Evolutionary conservation across 768 basidiomycete genomes (phyloP), one percentile per base, ranked within the genome.

Genomic region (Lactarius akahatsu): DNA sequence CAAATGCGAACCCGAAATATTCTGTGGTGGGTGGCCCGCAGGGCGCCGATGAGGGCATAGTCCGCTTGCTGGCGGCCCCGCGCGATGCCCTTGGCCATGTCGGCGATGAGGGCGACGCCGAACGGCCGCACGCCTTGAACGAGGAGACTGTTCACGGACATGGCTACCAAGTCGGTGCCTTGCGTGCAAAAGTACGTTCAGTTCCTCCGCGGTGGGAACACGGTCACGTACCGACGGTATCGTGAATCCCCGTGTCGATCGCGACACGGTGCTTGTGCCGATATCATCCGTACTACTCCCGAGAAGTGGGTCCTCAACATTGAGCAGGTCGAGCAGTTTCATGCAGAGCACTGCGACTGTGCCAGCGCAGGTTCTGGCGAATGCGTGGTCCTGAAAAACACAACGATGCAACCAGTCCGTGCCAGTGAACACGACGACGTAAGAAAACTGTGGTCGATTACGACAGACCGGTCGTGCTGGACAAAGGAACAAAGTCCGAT

Each of bases 71-170:
- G 81, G 20, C 96, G 81, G 20, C 96, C 96, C 62, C 89, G 86
- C 11, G 93, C 90, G 69, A 98, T 94, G 60, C 97, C 96, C 74
- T 90, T 91, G 73, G 98, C 83, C 34, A 98, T 97, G 64, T 87
- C 80, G 0, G 91, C 80, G 2, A 96, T 94, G 38, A 89, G 82
- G 13, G 79, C 70, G n/a, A 97, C 91, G 62, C 96, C 88, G 61
- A 99, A 80, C 0, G 96, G 97, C 76, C 98, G 97, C 8, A 96
- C 96, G 59, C 96, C 97, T 77, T 99, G 96, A 15, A 98, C 97
- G 47, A 99, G 84, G 59, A 99, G 78, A 76, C 98, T 97, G 76
- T 98, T 99, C 70, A 97, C 96, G 13, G 91, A 94, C 96, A 99
- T 99, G 40, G 96, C 97, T 45, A 99, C 96, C 56, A 99, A 85